Evolutionary conservation across 2,329 filamentous ascomycete species (phyloP).

Genomic region (Monilinia fructigena): DNA sequence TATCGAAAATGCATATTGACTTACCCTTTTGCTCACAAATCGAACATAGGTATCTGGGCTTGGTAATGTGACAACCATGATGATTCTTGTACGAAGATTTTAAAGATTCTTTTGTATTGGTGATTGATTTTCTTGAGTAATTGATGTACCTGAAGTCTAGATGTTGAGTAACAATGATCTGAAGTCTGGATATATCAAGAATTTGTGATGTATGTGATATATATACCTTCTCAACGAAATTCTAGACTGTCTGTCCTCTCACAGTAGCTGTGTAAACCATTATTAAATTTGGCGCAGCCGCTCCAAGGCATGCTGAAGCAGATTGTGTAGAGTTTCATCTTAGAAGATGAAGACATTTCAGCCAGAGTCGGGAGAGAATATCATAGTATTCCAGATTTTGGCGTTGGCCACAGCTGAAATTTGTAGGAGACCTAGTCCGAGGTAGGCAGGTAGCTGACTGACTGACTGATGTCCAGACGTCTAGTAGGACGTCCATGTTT

Average conservation of each 20-base stretch:
- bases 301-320: neutral
- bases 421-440: neutral
- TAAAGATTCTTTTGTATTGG: neutral
- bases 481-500: neutral
- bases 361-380: neutral
- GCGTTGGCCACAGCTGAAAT: neutral
- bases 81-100: neutral
- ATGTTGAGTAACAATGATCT: neutral
- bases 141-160: neutral
- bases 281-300: neutral
- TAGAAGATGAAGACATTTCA: neutral
- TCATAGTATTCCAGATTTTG: neutral
- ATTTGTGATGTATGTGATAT: neutral
- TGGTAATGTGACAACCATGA: slow-evolving; percentile 6
- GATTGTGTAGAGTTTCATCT: neutral
- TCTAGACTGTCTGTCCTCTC: neutral
- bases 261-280: neutral
- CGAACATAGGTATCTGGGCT: slow-evolving; percentile 2
- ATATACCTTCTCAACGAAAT: neutral
- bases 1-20: neutral
- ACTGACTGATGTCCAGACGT: neutral
- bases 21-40: slow-evolving; percentile 11
- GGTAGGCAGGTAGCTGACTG: slow-evolving; percentile 3
- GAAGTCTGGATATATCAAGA: neutral
- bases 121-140: neutral